Conservation (phyloP, 495 filamentous ascomycete genomes). For the Podospora sp. region DNA sequence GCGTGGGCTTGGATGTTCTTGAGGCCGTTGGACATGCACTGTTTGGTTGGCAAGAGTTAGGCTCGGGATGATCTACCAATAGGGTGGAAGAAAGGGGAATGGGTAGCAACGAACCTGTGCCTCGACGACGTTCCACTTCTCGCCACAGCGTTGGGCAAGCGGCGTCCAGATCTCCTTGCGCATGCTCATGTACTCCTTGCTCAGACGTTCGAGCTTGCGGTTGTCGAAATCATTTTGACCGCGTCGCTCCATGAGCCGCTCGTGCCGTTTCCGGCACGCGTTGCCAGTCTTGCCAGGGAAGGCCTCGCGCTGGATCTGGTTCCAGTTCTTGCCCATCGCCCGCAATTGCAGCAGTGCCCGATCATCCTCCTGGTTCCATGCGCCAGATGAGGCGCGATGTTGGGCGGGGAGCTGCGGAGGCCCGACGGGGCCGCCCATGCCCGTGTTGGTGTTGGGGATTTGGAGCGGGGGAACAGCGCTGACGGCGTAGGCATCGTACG, state of each 20-base stretch:
- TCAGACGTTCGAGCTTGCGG: slow-evolving; percentile 64
- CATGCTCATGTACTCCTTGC: slow-evolving; percentile 67
- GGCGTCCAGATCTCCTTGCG: slow-evolving; percentile 72
- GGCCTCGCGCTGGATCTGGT: slow-evolving; percentile 65
- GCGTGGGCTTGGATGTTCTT: slow-evolving; percentile 60
- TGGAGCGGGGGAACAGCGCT: slow-evolving; percentile 40
- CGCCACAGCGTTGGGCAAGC: slow-evolving; percentile 61
- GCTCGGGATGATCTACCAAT: slow-evolving; percentile 2
- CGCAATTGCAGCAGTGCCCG: slow-evolving; percentile 62
- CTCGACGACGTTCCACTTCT: slow-evolving; percentile 73
- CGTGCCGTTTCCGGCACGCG: slow-evolving; percentile 77
- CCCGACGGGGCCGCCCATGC: slow-evolving; percentile 38
- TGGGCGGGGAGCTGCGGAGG: slow-evolving; percentile 38
- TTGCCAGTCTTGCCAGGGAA: slow-evolving; percentile 76
- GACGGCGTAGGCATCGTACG: slow-evolving; percentile 44
- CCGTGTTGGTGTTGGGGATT: slow-evolving; percentile 31
- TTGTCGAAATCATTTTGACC: slow-evolving; percentile 69
- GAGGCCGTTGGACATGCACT: slow-evolving; percentile 62
- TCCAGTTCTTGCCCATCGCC: slow-evolving; percentile 69
- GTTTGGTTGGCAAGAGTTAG: slow-evolving; percentile 14
- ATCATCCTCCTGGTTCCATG: slow-evolving; percentile 69
- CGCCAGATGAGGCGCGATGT: slow-evolving; percentile 55
- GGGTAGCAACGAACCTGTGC: slow-evolving; percentile 58
- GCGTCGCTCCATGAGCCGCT: slow-evolving; percentile 69
- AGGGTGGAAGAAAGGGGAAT: not conserved